Evolutionary conservation across 345 rosid species (phyloP).

Genomic region (Melaleuca quinquenervia): DNA sequence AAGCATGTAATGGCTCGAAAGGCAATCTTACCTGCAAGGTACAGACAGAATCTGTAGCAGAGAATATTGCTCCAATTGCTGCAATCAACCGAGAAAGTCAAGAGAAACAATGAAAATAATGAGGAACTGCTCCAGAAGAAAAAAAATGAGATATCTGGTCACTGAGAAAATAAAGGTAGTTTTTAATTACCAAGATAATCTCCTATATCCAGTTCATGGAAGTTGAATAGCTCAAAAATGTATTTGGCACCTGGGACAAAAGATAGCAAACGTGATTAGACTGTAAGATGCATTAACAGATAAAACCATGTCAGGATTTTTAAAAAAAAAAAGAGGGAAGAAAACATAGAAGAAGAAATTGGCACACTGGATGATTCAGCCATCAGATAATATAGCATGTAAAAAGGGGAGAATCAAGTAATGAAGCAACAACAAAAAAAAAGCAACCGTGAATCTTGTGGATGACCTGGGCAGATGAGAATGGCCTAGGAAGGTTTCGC

Average conservation of each 20-base stretch:
- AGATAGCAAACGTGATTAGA: background rate
- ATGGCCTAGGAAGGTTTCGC: background rate
- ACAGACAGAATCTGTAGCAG: slow-evolving; percentile 99
- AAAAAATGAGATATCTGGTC: background rate
- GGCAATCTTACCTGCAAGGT: slow-evolving; percentile 64
- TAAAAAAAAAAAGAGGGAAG: background rate
- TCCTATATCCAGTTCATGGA: slow-evolving; percentile 46
- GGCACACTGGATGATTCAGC: background rate
- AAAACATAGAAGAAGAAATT: background rate
- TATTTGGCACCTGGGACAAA: slow-evolving; percentile 49
- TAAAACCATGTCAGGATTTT: background rate
- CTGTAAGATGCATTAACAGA: background rate
- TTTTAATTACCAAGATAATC: slow-evolving; percentile 67
- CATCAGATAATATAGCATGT: background rate
- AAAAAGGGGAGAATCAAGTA: background rate
- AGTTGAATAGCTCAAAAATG: slow-evolving; percentile 62
- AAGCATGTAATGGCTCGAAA: background rate
- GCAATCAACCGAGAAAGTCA: slow-evolving; percentile 5
- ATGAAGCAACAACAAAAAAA: background rate
- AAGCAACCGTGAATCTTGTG: background rate
- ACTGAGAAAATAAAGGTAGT: background rate
- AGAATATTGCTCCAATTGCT: slow-evolving; percentile 97
- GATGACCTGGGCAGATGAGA: background rate
- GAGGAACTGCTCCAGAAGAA: background rate
- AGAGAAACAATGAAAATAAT: background rate